A percentile compares a stretch with the other conserved stretches of the same genome.
Conservation (phyloP, 257 asterid genomes). For the Solanum clarkiae region DNA sequence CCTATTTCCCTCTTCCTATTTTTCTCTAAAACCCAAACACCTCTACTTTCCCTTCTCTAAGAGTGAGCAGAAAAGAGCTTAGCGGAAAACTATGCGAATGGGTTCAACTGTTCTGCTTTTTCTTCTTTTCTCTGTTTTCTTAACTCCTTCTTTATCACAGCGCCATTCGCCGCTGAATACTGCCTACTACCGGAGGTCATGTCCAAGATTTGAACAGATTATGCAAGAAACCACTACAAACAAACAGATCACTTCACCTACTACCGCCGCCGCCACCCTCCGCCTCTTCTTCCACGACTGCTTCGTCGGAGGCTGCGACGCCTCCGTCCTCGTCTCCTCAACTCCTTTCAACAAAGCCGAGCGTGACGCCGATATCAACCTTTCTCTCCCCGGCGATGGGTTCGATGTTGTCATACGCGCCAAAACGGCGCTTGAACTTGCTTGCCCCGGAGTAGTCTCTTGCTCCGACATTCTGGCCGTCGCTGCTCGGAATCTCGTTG, state of each 20-base stretch:
- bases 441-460: slow-evolving; percentile 81
- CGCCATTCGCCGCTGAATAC: slow-evolving; percentile 5
- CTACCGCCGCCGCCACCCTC: slow-evolving; percentile 93
- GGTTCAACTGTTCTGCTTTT: background rate
- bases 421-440: slow-evolving; percentile 69
- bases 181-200: slow-evolving; percentile 33
- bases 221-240: slow-evolving; percentile 58
- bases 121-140: background rate
- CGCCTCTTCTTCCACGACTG: slow-evolving; percentile 96
- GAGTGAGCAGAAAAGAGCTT: background rate
- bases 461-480: slow-evolving; percentile 85
- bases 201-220: slow-evolving; percentile 70
- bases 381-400: slow-evolving; percentile 93
- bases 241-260: slow-evolving; percentile 89
- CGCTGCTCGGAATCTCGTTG: slow-evolving; percentile 74
- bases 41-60: background rate
- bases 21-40: background rate
- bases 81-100: background rate
- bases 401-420: slow-evolving; percentile 88
- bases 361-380: slow-evolving; percentile 89
- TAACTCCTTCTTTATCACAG: slow-evolving; percentile 10
- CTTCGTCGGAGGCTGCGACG: slow-evolving; percentile 82
- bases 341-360: slow-evolving; percentile 69
- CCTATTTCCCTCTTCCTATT: background rate
- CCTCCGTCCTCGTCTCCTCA: slow-evolving; percentile 75